Base-by-base conservation (phyloP, 2,329 filamentous ascomycete species). In the Beauveria sp. region DNA sequence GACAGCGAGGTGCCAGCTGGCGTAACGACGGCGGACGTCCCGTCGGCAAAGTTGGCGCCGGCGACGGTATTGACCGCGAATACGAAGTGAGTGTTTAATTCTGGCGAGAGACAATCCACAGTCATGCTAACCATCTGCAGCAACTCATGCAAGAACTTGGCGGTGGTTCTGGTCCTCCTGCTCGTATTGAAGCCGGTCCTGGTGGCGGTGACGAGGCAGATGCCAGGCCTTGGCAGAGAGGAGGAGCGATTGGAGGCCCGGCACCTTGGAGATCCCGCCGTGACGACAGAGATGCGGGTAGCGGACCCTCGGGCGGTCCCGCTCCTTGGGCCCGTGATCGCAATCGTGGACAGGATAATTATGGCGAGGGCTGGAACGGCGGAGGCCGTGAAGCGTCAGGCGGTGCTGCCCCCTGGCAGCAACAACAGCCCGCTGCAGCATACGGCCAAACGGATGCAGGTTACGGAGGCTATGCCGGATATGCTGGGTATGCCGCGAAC, bases 91-190 rank as follows among this genome's bases (percentile, higher is more conserved):
- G 87, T 75, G 64, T 49, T 12, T n/a, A 8, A 14, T 26, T 18
- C 9, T 34, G 2, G 8, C 8, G 22, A 22, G 18, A 14, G 18
- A 46, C 28, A 8, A 3, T 20, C 20, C 22, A 46, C 5, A 8
- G 2, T 49, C 2, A 51, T 50, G 26, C 20, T 28, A 61, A 71
- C 78, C 84, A 70, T 87, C 73, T 63, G 10, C 67, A 91, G 90
- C 89, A 93, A 86, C 91, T 99, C 71, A 96, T 99, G 92, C 89
- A 96, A 84, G 95, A 98, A 81, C 85, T 98, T 68, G 91, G 89
- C 65, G 91, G 91, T 65, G 89, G 87, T 64, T 83, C 86, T 63
- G 78, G 78, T 59, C 83, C 88, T 43, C 88, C 87, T 67, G 88
- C 87, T 66, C 90, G 90, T 65, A 96, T 99, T 70, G 95, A 96